Conservation (phyloP, 176 grass and related monocot genomes). For the Bolboschoenus planiculmis region DNA sequence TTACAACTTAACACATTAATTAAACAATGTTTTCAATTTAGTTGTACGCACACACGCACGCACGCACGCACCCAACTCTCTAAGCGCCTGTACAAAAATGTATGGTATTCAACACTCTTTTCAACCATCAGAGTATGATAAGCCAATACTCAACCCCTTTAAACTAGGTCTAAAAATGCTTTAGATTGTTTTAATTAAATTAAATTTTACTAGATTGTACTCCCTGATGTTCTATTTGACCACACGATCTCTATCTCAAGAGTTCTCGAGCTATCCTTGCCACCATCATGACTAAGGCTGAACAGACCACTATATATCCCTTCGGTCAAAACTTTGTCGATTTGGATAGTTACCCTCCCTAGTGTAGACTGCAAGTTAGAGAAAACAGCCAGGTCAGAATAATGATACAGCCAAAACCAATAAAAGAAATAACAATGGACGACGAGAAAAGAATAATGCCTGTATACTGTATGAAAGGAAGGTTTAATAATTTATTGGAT, state of each 20-base stretch:
- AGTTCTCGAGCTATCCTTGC: slow-evolving; percentile 78
- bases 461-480: not conserved
- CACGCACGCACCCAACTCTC: slow-evolving; percentile 8
- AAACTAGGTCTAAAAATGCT: slow-evolving; percentile 16
- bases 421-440: not conserved
- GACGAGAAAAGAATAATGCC: not conserved
- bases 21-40: slow-evolving; percentile 33
- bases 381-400: slow-evolving; percentile 8
- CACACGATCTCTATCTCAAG: slow-evolving; percentile 95
- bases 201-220: slow-evolving; percentile 42
- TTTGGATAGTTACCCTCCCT: slow-evolving; percentile 88
- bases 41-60: slow-evolving; percentile 12
- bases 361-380: slow-evolving; percentile 51
- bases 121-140: slow-evolving; percentile 10
- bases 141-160: slow-evolving; percentile 7
- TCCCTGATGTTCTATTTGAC: slow-evolving; percentile 72
- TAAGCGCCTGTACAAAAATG: slow-evolving; percentile 44
- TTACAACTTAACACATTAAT: slow-evolving; percentile 17
- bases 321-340: slow-evolving; percentile 90
- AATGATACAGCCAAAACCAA: not conserved
- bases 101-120: slow-evolving; percentile 28
- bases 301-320: slow-evolving; percentile 87
- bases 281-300: slow-evolving; percentile 87
- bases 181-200: slow-evolving; percentile 26
- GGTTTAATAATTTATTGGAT: not conserved